Percentiles rank a stretch among this genome's conserved stretches.
phyloP scores from a whole-genome alignment of 352 stramenopile genomes.

The Phytophthora podocarpi region DNA sequence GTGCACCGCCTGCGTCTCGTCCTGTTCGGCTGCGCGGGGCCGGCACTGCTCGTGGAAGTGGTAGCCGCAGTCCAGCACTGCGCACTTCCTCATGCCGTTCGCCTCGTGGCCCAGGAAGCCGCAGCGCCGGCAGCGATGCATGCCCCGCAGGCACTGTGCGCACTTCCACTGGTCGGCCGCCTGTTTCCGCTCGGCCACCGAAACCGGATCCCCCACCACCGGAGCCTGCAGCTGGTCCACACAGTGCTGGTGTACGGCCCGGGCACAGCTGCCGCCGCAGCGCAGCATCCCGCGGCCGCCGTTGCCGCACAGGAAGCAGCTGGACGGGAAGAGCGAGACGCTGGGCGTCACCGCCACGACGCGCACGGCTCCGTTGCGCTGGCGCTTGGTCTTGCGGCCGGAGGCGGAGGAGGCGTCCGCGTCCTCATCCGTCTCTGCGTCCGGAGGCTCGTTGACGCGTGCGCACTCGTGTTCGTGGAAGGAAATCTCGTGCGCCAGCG shows the following conservation, averaged over 20 bases:
- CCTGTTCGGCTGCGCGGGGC: neutral
- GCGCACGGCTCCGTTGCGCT: constrained; percentile 22
- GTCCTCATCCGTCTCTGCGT: neutral
- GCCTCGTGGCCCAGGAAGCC: constrained; percentile 71
- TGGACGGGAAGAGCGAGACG: constrained; percentile 56
- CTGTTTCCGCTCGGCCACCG: constrained; percentile 35
- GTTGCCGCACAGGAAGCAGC: constrained; percentile 62
- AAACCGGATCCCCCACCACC: constrained; percentile 6
- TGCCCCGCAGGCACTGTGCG: constrained; percentile 58
- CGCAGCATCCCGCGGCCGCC: constrained; percentile 58
- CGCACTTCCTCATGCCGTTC: constrained; percentile 57
- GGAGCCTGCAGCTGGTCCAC: constrained; percentile 57
- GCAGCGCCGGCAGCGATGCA: constrained; percentile 69
- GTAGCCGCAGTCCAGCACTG: constrained; percentile 57
- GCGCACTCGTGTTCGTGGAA: constrained; percentile 85
- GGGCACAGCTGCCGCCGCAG: constrained; percentile 61
- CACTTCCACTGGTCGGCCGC: constrained; percentile 61
- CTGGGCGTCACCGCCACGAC: constrained; percentile 3
- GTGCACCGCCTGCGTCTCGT: constrained; percentile 14
- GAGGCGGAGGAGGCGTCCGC: neutral
- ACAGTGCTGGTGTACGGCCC: constrained; percentile 65
- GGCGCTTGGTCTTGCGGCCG: constrained; percentile 27
- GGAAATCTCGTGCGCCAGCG: constrained; percentile 57
- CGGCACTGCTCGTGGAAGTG: constrained; percentile 64
- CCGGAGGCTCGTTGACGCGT: constrained; percentile 50